phyloP scores from a whole-genome alignment of 2,329 filamentous ascomycete species.

The Neoascochyta sp. region DNA sequence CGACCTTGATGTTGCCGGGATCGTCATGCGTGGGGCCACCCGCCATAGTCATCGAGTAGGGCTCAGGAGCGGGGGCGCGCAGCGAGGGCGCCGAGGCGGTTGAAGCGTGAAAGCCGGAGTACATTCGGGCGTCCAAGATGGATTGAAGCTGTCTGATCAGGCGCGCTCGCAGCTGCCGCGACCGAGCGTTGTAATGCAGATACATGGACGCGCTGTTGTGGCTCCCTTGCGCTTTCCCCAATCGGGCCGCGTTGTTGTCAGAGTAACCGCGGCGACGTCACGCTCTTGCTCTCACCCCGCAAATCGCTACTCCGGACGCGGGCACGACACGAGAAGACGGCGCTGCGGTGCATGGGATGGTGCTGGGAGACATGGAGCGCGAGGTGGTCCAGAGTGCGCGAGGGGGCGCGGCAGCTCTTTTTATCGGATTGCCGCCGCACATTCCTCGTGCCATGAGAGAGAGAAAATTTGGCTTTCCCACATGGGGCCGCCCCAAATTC shows the following conservation, averaged over 20 bases:
- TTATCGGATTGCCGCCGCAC: conserved; percentile 7
- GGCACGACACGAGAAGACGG: too few relatives aligned
- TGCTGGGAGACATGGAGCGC: too few relatives aligned
- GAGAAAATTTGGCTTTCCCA: conserved; percentile 4
- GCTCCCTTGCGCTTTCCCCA: conserved; percentile 12
- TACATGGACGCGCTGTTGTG: conserved; percentile 27
- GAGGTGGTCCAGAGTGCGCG: too few relatives aligned
- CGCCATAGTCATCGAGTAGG: conserved; percentile 28
- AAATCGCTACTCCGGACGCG: too few relatives aligned
- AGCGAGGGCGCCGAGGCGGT: conserved; percentile 46
- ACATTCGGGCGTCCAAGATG: conserved; percentile 30
- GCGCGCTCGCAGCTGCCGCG: conserved; percentile 21
- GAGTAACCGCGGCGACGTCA: conserved; percentile 27
- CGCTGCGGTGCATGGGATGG: conserved; percentile 4
- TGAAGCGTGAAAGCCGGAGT: conserved; percentile 25
- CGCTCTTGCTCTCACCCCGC: too few relatives aligned
- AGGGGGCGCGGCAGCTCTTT: conserved; percentile 3
- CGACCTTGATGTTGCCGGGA: conserved; percentile 50
- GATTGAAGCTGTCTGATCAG: conserved; percentile 23
- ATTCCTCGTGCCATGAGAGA: conserved; percentile 16
- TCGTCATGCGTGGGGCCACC: conserved; percentile 38
- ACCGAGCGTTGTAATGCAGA: conserved; percentile 28
- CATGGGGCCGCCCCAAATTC: conserved; percentile 8
- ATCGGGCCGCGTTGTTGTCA: conserved; percentile 26
- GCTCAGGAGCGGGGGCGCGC: conserved; percentile 41